Base-by-base conservation (phyloP, 257 asterid genomes). In the Ajuga chamaepitys region DNA sequence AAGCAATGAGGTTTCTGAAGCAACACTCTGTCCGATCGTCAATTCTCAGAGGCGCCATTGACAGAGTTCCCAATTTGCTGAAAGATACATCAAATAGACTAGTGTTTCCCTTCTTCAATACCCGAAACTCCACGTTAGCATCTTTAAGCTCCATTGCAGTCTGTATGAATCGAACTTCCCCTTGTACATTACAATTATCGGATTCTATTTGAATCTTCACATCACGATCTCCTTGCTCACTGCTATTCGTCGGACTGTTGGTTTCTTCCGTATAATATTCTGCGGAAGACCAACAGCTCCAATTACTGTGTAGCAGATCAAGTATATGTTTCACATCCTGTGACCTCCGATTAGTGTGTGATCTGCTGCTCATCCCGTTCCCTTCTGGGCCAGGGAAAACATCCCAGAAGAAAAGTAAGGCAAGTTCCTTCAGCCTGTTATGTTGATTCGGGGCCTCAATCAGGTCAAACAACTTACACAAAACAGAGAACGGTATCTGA, bases 401-500 rank as follows among this genome's bases (percentile, higher is more conserved):
- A 9, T 5, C 13, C 5, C 11, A 0, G 14, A 16, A n/a, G 7
- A 61, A 14, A 2, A 0, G 0, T 16, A 61, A 25, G 9, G 42
- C 3, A 14, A 10, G 28, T 1, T 26, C 0, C 14, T 24, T 54
- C 46, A 56, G 24, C 4, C 0, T 2, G 44, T 4, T 4, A 1
- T 17, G 16, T 11, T 42, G 1, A 25, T 44, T 32, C 4, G 47
- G 25, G 4, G 3, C 65, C 1, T 28, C 8, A 21, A 55, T 18
- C 6, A 67, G 35, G 46, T 67, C 58, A 5, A 28, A 67, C 28
- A 67, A 21, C 7, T 7, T 2, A 48, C 65, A 44, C 32, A 67
- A 7, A 26, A 67, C 37, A 9, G 17, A 67, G 18, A 44, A 28
- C n/a, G 72, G 72, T 1, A 67, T 55, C 16, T 62, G 67, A 18